These are phyloP conservation scores for Microsporum audouinii DNA, from an alignment of 2,329 filamentous ascomycete genomes.

Conservation along the genomic window DNA sequence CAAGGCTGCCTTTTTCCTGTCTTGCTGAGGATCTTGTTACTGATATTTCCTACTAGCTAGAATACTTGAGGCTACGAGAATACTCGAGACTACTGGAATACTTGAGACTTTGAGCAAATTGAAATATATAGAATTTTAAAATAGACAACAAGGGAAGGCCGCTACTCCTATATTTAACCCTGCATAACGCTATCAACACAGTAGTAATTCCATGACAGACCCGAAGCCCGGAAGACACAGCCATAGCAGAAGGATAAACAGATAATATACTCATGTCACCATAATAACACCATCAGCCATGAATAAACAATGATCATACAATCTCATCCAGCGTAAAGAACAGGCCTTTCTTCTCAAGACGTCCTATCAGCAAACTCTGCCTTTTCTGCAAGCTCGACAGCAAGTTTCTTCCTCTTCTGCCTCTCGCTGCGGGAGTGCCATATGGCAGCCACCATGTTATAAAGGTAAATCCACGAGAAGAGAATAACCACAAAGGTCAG, in stretches of 20 bases:
- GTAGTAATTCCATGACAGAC: background rate
- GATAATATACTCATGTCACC: background rate
- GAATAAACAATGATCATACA: background rate
- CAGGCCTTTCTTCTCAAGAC: background rate
- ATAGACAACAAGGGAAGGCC: no score
- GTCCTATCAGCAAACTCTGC: background rate
- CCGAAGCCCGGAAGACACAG: background rate
- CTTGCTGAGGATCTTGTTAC: no score
- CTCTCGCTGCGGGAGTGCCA: constrained; percentile 5
- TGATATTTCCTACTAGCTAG: no score
- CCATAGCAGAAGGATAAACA: background rate
- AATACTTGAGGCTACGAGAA: no score
- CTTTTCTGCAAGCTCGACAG: background rate
- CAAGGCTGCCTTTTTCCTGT: no score
- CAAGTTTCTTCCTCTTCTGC: constrained; percentile 6
- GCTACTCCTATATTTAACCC: background rate
- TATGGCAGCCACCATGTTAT: constrained; percentile 12
- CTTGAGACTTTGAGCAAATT: no score
- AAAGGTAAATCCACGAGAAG: constrained; percentile 10
- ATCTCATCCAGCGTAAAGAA: background rate
- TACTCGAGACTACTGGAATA: no score
- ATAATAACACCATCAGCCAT: background rate
- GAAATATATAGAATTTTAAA: no score
- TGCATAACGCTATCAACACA: background rate
- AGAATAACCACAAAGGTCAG: constrained; percentile 6